A percentile compares a stretch with the other conserved stretches of the same genome.
These are phyloP conservation scores for Podaxis pistillaris DNA, from an alignment of 768 basidiomycete genomes.

Conservation along the genomic window DNA sequence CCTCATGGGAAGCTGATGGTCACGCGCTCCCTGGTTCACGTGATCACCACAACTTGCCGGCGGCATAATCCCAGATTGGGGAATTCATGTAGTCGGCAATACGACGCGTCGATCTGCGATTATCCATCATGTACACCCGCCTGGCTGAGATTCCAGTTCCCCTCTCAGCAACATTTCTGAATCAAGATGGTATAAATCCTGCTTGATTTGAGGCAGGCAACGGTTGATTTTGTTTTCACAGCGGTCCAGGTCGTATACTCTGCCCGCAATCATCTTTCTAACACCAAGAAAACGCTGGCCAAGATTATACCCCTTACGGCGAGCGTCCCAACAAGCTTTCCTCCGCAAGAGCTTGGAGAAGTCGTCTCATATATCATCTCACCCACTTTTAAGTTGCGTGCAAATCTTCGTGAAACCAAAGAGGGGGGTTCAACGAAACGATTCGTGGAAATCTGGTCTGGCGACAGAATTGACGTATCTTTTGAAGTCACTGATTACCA, in stretches of 20 bases:
- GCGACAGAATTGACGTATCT: conserved; percentile 39
- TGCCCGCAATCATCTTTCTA: conserved; percentile 48
- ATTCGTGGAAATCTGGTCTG: conserved; percentile 60
- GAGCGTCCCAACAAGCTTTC: conserved; percentile 19
- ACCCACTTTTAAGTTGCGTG: conserved; percentile 24
- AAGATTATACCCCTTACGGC: conserved; percentile 35
- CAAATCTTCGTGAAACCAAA: conserved; percentile 36
- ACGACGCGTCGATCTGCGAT: background rate
- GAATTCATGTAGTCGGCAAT: background rate
- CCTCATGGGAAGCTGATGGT: no score
- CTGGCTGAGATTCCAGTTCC: conserved; percentile 32
- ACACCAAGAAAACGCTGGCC: conserved; percentile 42
- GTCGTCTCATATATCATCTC: conserved; percentile 42
- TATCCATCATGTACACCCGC: conserved; percentile 22
- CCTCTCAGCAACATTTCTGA: conserved; percentile 25
- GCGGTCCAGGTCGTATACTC: conserved; percentile 46
- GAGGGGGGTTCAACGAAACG: conserved; percentile 38
- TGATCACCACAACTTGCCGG: background rate
- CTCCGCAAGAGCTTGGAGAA: conserved; percentile 37
- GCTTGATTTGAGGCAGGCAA: background rate
- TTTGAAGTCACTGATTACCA: conserved; percentile 59
- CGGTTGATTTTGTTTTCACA: conserved; percentile 15
- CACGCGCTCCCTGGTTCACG: background rate
- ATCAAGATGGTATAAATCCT: conserved; percentile 13
- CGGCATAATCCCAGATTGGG: background rate